A percentile compares a stretch with the other conserved stretches of the same genome.
phyloP scores from a whole-genome alignment of 2,329 filamentous ascomycete genomes.

The Gaeumannomyces tritici region DNA sequence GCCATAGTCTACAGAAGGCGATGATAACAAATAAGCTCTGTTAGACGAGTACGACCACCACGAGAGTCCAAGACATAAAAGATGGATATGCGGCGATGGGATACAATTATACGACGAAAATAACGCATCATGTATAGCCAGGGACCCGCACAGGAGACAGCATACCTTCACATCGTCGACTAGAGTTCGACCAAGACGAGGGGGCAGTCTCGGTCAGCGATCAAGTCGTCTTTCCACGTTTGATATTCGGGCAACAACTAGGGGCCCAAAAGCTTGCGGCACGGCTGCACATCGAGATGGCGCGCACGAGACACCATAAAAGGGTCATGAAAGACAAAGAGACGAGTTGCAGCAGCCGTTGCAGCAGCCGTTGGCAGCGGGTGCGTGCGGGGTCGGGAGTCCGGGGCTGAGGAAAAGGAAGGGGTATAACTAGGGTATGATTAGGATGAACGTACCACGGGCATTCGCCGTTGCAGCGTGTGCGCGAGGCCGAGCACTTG shows the following conservation, averaged over 20 bases:
- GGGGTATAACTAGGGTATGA: background rate
- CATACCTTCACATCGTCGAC: slow-evolving; percentile 26
- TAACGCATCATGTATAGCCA: background rate
- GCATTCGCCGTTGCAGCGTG: slow-evolving; percentile 29
- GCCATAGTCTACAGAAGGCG: slow-evolving; percentile 21
- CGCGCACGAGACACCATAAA: background rate
- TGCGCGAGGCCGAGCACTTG: slow-evolving; percentile 27
- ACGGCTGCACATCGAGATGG: background rate
- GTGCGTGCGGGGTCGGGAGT: background rate
- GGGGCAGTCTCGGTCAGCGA: background rate
- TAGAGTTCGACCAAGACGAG: slow-evolving; percentile 6
- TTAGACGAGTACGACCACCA: background rate
- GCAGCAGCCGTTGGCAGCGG: background rate
- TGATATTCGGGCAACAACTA: too few species aligned
- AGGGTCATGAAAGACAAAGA: background rate
- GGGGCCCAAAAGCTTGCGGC: background rate
- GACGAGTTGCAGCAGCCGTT: slow-evolving; percentile 2
- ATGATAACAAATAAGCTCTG: background rate
- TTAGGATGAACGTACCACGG: slow-evolving; percentile 23
- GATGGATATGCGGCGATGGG: background rate
- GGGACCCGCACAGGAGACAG: slow-evolving; percentile 10
- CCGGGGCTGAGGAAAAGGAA: background rate
- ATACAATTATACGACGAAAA: background rate
- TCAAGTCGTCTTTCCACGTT: background rate
- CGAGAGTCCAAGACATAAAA: slow-evolving; percentile 9